These are phyloP conservation scores for Scenedesmus sp. DNA, from an alignment of 163 green algal species.

Conservation along the genomic window DNA sequence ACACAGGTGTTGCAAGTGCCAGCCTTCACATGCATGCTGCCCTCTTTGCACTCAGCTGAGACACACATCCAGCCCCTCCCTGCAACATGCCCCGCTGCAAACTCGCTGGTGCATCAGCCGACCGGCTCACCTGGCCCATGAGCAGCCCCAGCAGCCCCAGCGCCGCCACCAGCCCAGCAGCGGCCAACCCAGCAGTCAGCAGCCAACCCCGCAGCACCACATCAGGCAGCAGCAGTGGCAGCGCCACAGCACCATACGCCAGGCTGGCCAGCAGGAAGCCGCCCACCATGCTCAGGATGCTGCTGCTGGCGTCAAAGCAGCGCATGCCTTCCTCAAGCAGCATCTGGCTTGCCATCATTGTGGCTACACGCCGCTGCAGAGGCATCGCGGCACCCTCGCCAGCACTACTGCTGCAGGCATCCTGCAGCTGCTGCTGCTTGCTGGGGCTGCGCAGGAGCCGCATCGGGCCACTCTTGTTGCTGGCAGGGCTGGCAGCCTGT, in stretches of 20 bases:
- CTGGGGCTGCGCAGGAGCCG: neutral
- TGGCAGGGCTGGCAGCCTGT: neutral
- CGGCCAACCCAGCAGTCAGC: neutral
- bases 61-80: neutral
- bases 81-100: neutral
- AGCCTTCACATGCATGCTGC: no score
- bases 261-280: conserved; percentile 18
- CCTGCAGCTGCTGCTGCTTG: conserved; percentile 26
- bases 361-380: neutral
- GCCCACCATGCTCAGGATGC: neutral
- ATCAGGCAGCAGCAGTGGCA: conserved; percentile 42
- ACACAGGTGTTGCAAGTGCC: no score
- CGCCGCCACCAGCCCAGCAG: neutral
- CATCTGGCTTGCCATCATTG: neutral
- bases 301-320: conserved; percentile 1
- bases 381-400: conserved; percentile 15
- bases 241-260: conserved; percentile 37
- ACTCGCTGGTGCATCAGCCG: neutral
- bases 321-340: conserved; percentile 37
- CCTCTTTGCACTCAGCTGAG: no score
- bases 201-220: neutral
- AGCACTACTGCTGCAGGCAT: conserved; percentile 9
- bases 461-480: neutral
- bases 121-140: conserved; percentile 5
- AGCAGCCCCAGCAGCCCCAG: neutral